These are phyloP conservation scores for Cynanchum wilfordii DNA, from an alignment of 257 asterid genomes.

Conservation along the genomic window DNA sequence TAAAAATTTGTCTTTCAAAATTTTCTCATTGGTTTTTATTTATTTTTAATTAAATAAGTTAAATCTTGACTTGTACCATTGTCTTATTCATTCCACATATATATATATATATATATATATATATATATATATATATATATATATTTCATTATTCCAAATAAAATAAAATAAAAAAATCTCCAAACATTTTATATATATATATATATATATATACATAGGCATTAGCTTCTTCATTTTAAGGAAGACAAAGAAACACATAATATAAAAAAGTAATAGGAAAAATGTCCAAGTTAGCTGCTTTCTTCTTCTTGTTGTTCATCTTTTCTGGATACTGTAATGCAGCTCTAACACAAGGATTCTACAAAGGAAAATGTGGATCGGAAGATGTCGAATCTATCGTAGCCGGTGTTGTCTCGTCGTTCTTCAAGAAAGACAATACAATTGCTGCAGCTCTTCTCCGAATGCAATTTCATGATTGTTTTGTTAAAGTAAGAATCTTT, in stretches of 20 bases:
- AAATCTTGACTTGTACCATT: neutral
- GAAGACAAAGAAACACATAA: neutral
- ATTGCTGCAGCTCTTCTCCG: conserved; percentile 16
- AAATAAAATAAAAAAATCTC: too few species aligned
- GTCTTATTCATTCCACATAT: neutral
- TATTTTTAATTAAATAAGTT: neutral
- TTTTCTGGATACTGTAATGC: neutral
- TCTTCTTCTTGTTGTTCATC: neutral
- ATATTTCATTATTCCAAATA: neutral
- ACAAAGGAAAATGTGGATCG: neutral
- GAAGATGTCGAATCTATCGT: conserved; percentile 12
- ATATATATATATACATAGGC: neutral
- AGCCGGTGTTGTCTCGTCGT: neutral
- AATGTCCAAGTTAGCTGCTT: neutral
- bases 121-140: too few species aligned
- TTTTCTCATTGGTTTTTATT: neutral
- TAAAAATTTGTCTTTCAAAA: neutral
- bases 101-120: too few species aligned
- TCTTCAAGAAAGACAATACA: conserved; percentile 3
- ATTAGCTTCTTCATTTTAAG: neutral
- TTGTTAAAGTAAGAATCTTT: conserved; percentile 6
- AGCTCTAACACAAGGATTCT: conserved; percentile 6
- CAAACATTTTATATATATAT: too few species aligned
- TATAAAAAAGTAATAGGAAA: neutral
- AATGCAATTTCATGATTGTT: conserved; percentile 15